These are phyloP conservation scores for Chloris gayana DNA, from an alignment of 176 grass and related monocot species.

Conservation along the genomic window DNA sequence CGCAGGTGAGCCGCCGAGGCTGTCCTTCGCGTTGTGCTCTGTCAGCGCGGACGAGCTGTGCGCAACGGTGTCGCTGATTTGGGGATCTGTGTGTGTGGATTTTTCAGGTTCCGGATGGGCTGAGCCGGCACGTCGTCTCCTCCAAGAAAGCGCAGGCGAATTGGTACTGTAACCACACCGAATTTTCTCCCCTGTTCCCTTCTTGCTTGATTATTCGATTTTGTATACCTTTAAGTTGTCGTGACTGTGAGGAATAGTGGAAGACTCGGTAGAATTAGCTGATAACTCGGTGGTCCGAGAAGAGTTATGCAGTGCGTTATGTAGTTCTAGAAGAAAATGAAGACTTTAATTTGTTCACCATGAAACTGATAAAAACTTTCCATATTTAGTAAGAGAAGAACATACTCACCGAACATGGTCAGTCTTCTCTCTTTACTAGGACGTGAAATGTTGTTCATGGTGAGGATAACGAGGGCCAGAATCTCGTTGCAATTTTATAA, in stretches of 20 bases:
- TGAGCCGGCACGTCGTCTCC: constrained; percentile 73
- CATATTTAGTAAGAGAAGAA: neutral
- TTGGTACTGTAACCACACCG: constrained; percentile 45
- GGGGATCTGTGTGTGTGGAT: neutral
- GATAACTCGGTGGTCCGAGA: neutral
- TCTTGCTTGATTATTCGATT: neutral
- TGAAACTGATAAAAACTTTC: neutral
- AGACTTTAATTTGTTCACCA: neutral
- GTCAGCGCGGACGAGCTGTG: neutral
- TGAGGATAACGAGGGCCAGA: neutral
- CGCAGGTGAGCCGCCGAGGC: constrained; percentile 47
- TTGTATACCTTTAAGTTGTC: neutral
- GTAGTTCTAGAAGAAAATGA: neutral
- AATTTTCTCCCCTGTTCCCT: neutral
- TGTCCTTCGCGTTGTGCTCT: neutral
- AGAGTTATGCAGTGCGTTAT: neutral
- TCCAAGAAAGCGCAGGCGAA: constrained; percentile 92
- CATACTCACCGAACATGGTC: neutral
- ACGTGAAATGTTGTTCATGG: neutral
- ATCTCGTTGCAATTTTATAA: neutral
- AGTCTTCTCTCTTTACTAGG: neutral
- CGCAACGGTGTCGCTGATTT: constrained; percentile 5
- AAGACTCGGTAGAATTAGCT: neutral
- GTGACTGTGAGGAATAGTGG: neutral
- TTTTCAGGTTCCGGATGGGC: constrained; percentile 69